Evolutionary conservation across 495 filamentous ascomycete species (phyloP).

Genomic region (Barbatosphaeria neglecta): DNA sequence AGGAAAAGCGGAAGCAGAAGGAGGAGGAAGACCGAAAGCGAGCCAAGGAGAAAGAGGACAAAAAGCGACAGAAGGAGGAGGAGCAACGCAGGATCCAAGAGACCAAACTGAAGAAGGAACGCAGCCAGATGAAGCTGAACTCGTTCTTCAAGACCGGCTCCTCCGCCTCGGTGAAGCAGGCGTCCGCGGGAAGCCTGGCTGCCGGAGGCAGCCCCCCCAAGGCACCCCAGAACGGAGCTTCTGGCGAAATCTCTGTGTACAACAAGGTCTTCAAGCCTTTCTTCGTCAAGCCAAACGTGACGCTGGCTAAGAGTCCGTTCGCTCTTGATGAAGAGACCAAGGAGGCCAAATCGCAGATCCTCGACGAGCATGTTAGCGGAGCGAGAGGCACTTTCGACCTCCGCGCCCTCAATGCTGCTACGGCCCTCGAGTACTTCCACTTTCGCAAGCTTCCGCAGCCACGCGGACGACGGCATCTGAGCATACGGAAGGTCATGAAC

Average conservation of each 20-base stretch:
- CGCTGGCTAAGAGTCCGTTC: conserved; percentile 39
- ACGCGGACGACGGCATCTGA: conserved; percentile 39
- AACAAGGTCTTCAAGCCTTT: conserved; percentile 65
- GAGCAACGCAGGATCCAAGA: conserved; percentile 36
- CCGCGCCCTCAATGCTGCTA: conserved; percentile 27
- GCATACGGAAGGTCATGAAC: conserved; percentile 62
- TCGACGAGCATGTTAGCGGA: conserved; percentile 33
- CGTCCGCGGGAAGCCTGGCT: conserved; percentile 3
- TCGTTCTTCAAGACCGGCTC: conserved; percentile 37
- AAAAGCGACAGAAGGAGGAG: conserved; percentile 30
- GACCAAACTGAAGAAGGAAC: conserved; percentile 54
- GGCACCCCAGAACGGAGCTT: conserved; percentile 8
- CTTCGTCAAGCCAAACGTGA: conserved; percentile 57
- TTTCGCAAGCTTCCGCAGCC: conserved; percentile 41
- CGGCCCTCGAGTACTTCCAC: conserved; percentile 44
- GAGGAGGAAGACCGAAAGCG: conserved; percentile 28
- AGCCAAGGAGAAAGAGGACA: conserved; percentile 31
- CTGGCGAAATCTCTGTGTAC: conserved; percentile 46
- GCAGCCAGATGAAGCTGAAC: conserved; percentile 36
- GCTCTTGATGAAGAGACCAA: conserved; percentile 45
- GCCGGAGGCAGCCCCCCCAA: conserved; percentile 12
- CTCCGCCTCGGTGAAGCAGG: conserved; percentile 11
- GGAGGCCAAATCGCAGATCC: conserved; percentile 36
- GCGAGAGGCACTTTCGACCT: conserved; percentile 16
- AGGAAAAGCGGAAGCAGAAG: conserved; percentile 21